Evolutionary conservation across 306 rosid species (phyloP).

Genomic region (Clitoria ternatea): DNA sequence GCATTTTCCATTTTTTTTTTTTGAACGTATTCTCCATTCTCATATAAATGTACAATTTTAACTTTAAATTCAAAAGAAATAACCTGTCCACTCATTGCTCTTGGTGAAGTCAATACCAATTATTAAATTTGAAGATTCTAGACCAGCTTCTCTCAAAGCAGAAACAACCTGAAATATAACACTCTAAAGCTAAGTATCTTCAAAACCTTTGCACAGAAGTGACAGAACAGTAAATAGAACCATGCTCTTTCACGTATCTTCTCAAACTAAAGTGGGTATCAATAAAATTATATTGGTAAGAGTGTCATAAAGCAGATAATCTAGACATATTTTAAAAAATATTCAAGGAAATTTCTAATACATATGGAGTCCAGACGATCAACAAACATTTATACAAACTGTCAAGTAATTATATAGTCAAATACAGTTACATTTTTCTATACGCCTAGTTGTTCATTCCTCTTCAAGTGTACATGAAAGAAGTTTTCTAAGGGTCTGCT

Average conservation of each 20-base stretch:
- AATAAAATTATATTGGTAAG: not conserved
- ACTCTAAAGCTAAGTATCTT: conserved; percentile 2
- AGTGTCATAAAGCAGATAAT: not conserved
- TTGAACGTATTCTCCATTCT: not conserved
- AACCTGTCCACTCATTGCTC: conserved; percentile 97
- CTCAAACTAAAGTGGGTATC: not conserved
- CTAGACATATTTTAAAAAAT: not conserved
- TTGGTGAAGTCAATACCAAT: conserved; percentile 89
- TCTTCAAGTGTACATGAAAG: conserved; percentile 2
- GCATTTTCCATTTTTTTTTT: not conserved
- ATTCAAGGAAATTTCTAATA: not conserved
- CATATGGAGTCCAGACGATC: not conserved
- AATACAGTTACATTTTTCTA: not conserved
- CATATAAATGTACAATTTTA: not conserved
- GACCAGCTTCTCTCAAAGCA: conserved; percentile 82
- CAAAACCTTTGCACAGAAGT: not conserved
- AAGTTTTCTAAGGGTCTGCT: conserved; percentile 2
- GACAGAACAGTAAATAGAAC: not conserved
- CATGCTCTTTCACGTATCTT: not conserved
- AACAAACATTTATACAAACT: not conserved
- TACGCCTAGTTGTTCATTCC: not conserved
- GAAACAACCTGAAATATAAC: conserved; percentile 56
- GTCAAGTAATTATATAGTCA: not conserved
- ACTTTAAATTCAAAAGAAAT: conserved; percentile 17
- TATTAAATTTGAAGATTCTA: conserved; percentile 84